Base-by-base conservation (phyloP, 1,139 yeast genomes). In the Zygotorulaspora mrakii region DNA sequence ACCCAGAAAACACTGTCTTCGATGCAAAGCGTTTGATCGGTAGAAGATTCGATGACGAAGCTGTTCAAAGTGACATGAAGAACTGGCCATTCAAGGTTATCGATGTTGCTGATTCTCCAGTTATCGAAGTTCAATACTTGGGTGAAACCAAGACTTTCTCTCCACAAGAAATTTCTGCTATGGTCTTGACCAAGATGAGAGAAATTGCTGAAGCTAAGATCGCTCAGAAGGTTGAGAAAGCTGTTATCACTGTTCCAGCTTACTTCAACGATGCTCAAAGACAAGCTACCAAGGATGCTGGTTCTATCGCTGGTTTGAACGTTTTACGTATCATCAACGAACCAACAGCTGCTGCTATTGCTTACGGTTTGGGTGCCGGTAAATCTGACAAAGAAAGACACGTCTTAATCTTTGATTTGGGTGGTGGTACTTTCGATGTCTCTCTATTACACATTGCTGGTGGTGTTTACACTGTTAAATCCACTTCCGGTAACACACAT, bases 401-500 rank as follows among this genome's bases (percentile, higher is more conserved):
- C 71, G 86, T 86, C 60, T 77, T 87, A 65, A 91, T 87, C 53
- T 87, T 84, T 73, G 96, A 87, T 71, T 77, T 87, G 62, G 96
- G 96, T 77, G 96, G 95, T 64, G 95, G 95, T 73, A 85, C 95
- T 61, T 85, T 85, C 66, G 95, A 86, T 79, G 95, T 89, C 57
- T 91, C 98, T 48, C 78, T 89, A 63, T 77, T 89, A 70, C 85
- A 87, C 77, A 87, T 91, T 69, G 94, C 94, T 69, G 97, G 94
- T 71, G 98, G 98, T 81, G 94, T 91, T 66, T 91, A 89, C 83
- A 89, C 94, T 67, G 98, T 91, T 68, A 89, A 89, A 82, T 94
- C 98, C 64, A 91, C 98, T 64, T 96, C 97, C 69, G 98, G 98
- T 87, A 96, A 91, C 77, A 91, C 98, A 65, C 98, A 89, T 76